Evolutionary conservation across 805 yeast species (phyloP).

Genomic region (Candida ipomoeae): DNA sequence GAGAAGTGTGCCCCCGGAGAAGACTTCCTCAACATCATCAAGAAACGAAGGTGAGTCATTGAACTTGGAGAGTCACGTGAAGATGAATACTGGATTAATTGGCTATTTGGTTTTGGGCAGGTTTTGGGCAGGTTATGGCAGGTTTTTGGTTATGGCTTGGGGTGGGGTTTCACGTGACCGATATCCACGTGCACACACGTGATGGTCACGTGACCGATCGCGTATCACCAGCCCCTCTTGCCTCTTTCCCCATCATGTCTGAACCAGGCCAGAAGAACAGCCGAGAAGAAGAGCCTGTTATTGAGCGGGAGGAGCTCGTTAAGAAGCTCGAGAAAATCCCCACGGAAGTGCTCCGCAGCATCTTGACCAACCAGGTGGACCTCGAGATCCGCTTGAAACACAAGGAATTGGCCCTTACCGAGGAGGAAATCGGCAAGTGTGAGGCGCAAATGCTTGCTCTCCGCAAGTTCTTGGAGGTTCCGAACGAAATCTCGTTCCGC

Average conservation of each 20-base stretch:
- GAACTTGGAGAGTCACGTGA: neutral
- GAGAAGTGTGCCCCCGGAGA: conserved; percentile 4
- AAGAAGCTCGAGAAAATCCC: conserved; percentile 18
- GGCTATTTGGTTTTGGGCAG: no score
- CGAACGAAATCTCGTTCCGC: conserved; percentile 35
- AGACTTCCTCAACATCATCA: neutral
- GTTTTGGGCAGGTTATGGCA: no score
- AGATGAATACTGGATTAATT: no score
- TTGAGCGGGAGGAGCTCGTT: conserved; percentile 14
- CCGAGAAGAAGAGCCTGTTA: neutral
- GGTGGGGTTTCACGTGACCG: no score
- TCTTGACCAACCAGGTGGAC: conserved; percentile 47
- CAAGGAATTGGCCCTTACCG: conserved; percentile 47
- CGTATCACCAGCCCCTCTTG: neutral
- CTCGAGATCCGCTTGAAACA: conserved; percentile 58
- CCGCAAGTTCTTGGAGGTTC: conserved; percentile 42
- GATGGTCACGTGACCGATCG: conserved; percentile 7
- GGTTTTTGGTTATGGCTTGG: no score
- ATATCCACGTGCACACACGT: neutral
- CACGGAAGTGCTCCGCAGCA: conserved; percentile 18
- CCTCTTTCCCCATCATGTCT: neutral
- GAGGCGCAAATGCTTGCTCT: conserved; percentile 55
- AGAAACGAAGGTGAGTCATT: no score
- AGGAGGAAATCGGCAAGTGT: conserved; percentile 52
- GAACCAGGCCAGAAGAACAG: neutral